Evolutionary conservation across 2,329 filamentous ascomycete genomes (phyloP).

Genomic region (Magnaporthiopsis incrustans): DNA sequence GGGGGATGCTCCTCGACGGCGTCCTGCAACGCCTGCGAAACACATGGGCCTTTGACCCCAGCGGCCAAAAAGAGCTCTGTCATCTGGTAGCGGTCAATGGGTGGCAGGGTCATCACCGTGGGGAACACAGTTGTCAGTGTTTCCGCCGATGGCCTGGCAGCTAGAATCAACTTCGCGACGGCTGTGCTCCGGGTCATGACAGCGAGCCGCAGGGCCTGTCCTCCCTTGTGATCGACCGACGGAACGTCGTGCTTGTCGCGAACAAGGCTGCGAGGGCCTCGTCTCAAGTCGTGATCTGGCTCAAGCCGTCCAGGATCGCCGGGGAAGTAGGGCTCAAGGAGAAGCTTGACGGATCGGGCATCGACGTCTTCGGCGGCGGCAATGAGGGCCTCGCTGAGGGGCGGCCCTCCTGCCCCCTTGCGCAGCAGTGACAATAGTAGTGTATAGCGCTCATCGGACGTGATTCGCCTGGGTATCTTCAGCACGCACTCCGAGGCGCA

Average conservation of each 20-base stretch:
- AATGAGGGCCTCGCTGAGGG: slow-evolving; percentile 41
- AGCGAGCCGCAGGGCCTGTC: slow-evolving; percentile 41
- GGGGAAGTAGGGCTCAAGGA: slow-evolving; percentile 41
- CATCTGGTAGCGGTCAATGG: slow-evolving; percentile 37
- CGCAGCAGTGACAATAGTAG: slow-evolving; percentile 38
- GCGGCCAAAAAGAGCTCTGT: slow-evolving; percentile 38
- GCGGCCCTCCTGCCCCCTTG: slow-evolving; percentile 40
- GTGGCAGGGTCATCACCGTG: slow-evolving; percentile 33
- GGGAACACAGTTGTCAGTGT: slow-evolving; percentile 43
- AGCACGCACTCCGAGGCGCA: slow-evolving; percentile 43
- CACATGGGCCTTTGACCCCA: slow-evolving; percentile 35
- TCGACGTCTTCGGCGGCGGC: slow-evolving; percentile 42
- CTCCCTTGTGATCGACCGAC: slow-evolving; percentile 43
- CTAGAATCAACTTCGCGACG: slow-evolving; percentile 38
- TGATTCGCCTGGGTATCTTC: slow-evolving; percentile 38
- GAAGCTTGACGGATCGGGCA: slow-evolving; percentile 35
- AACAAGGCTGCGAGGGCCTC: slow-evolving; percentile 22
- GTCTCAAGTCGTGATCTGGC: slow-evolving; percentile 19
- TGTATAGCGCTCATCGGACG: slow-evolving; percentile 34
- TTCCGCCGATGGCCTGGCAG: slow-evolving; percentile 35
- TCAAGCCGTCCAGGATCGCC: slow-evolving; percentile 19
- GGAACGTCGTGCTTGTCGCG: slow-evolving; percentile 39
- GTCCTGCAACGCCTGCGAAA: slow-evolving; percentile 43
- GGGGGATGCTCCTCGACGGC: slow-evolving; percentile 41
- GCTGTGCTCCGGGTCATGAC: slow-evolving; percentile 35